Evolutionary conservation across 177 flowering plant genomes (phyloP), one percentile per base, ranked within the genome.

Genomic region (Vitis hybrid): DNA sequence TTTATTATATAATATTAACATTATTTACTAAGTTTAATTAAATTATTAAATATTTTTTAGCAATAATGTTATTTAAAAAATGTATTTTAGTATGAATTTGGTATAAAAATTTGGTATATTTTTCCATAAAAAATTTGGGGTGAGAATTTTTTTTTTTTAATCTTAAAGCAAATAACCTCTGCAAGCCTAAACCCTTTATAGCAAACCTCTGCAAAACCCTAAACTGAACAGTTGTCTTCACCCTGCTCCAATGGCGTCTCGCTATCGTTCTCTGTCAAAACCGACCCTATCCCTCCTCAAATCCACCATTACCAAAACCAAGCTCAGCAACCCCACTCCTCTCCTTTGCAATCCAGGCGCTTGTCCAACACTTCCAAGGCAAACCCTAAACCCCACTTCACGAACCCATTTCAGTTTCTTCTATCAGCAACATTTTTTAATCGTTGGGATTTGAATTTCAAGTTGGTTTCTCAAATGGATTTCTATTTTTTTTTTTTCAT

Each of bases 191-290:
- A 67, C 76, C 82, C 75, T 65, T 2, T 11, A 1, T 20, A 18
- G 1, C 9, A 0, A 45, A 22, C 48, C 50, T 64, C 15, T 52
- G 16, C 13, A 15, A 59, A 66, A 59, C 59, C 65, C 66, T 51
- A 62, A 58, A 11, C 51, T 65, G 29, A 22, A 14, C 61, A 26
- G 20, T 64, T n/a, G 9, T 53, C 67, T 58, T 50, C 68, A 26
- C 12, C 45, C 2, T 58, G 65, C 63, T 57, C 68, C 56, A 68
- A 83, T 88, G 98, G 97, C 97, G 49, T 85, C 90, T 78, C 89
- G 93, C n/a, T 86, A 11, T 68, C 78, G 93, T 70, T 83, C 91
- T 12, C 61, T 89, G 31, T 83, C 97, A 63, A 86, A 57, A 65
- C 89, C 98, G 0, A 61, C 90, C 10, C 7, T 80, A 1, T 80